Evolutionary conservation across 495 filamentous ascomycete species (phyloP).

Genomic region (Xylaria bambusicola): DNA sequence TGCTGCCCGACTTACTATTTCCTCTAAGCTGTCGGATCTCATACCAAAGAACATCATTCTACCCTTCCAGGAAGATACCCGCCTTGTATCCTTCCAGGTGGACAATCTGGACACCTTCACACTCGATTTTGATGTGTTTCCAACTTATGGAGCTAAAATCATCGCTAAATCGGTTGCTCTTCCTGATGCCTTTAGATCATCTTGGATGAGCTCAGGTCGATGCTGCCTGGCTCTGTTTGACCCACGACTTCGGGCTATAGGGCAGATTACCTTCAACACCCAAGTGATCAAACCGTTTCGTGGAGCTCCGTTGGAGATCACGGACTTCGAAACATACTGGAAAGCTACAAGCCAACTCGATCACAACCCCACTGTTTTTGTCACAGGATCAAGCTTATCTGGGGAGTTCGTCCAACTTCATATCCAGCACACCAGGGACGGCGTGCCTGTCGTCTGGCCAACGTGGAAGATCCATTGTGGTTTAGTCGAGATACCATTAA

Average conservation of each 20-base stretch:
- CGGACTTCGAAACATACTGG: conserved; percentile 98
- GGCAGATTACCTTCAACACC: conserved; percentile 88
- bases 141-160: conserved; percentile 94
- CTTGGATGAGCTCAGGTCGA: conserved; percentile 71
- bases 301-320: conserved; percentile 92
- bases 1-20: conserved; percentile 91
- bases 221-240: conserved; percentile 91
- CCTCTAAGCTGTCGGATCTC: conserved; percentile 90
- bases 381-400: conserved; percentile 92
- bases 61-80: conserved; percentile 93
- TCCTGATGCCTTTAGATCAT: conserved; percentile 77
- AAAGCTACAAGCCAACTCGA: conserved; percentile 93
- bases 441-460: conserved; percentile 82
- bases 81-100: conserved; percentile 90
- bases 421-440: conserved; percentile 86
- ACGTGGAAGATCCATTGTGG: conserved; percentile 75
- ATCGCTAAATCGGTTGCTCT: conserved; percentile 94
- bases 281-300: conserved; percentile 96
- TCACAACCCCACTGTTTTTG: conserved; percentile 76
- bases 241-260: conserved; percentile 87
- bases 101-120: conserved; percentile 90
- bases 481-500: conserved; percentile 79
- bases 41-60: conserved; percentile 94
- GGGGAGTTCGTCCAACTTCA: conserved; percentile 91
- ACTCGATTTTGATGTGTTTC: conserved; percentile 96